These are phyloP conservation scores for Fusarium nisikadoi DNA, from an alignment of 2,329 filamentous ascomycete genomes.

Conservation along the genomic window DNA sequence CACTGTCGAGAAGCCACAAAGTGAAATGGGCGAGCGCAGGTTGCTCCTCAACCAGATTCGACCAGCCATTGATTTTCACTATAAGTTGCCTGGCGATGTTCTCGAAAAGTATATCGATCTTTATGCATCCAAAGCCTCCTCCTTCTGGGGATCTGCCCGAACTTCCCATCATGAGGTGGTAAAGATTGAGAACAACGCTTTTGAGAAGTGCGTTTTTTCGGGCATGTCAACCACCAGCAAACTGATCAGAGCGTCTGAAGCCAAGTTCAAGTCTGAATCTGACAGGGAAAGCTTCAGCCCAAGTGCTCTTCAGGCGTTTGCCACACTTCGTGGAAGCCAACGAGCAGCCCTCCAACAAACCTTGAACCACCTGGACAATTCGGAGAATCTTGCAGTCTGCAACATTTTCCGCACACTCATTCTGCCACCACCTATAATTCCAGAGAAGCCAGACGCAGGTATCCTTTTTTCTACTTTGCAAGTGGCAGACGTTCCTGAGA, in stretches of 20 bases:
- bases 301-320: conserved; percentile 42
- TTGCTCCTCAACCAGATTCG: conserved; percentile 21
- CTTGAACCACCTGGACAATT: conserved; percentile 51
- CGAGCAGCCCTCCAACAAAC: conserved; percentile 59
- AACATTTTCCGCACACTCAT: conserved; percentile 52
- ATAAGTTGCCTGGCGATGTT: conserved; percentile 28
- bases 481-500: conserved; percentile 36
- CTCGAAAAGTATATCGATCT: conserved; percentile 26
- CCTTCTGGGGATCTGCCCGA: conserved; percentile 18
- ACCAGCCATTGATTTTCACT: conserved; percentile 41
- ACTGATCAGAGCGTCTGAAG: conserved; percentile 3
- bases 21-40: conserved; percentile 24
- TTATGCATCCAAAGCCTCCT: conserved; percentile 16
- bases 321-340: conserved; percentile 54
- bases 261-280: conserved; percentile 11
- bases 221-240: conserved; percentile 37
- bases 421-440: conserved; percentile 44
- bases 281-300: not conserved
- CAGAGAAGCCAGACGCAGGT: conserved; percentile 33
- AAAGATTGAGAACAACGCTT: conserved; percentile 50
- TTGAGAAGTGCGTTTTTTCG: conserved; percentile 47
- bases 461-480: conserved; percentile 38
- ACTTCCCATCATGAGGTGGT: conserved; percentile 47
- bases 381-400: conserved; percentile 52
- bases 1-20: not conserved